Base-by-base conservation (phyloP, 1,284 basidiomycete species). In the Cryptococcus floricola region DNA sequence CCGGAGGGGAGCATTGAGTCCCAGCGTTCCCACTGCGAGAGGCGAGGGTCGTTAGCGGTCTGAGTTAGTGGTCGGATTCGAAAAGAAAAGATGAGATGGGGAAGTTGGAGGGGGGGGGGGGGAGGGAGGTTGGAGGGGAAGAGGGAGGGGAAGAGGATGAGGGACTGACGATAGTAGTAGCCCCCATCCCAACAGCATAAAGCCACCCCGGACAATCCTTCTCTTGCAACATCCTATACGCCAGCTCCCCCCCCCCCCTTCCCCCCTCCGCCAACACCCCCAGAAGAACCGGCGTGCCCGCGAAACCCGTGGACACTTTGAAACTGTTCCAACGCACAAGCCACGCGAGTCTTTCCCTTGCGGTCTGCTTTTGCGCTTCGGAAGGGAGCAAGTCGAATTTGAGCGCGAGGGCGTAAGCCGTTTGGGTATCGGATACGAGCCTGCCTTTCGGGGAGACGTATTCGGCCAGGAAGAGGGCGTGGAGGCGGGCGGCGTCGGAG, bases 201-300 rank as follows among this genome's bases (percentile, higher is more conserved):
- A 76, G 60, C 71, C 71, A 74, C 10, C 56, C 61, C 0, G 74
- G 74, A 45, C 58, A 60, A n/a, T 66, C 62, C 46, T 56, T 59
- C 55, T 73, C 70, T 55, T 74, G 70, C 8, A 76, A 60, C 74
- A 76, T 74, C 42, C 74, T 56, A 45, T 76, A 76, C 7, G 74
- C 74, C 13, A 68, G 43, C 5, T 65, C 60, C 5, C 63, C 42
- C 16, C 54, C 60, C 5, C 63, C 42, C 16, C 54, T 49, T 2
- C 59, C 67, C 13, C 63, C 60, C 14, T 58, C 54, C 1, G 65
- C 66, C 4, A 76, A 62, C 1, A 60, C 55, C 25, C 59, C 57
- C 1, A 73, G 60, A 25, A 76, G 63, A 46, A 68, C 56, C 0
- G 73, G 71, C 12, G 74, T 76, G 2, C 69, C 68, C 0, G 72